Evolutionary conservation across 371 early-diverging fungal genomes (phyloP), one percentile per base, ranked within the genome.

Genomic region (Lichtheimia corymbifera): DNA sequence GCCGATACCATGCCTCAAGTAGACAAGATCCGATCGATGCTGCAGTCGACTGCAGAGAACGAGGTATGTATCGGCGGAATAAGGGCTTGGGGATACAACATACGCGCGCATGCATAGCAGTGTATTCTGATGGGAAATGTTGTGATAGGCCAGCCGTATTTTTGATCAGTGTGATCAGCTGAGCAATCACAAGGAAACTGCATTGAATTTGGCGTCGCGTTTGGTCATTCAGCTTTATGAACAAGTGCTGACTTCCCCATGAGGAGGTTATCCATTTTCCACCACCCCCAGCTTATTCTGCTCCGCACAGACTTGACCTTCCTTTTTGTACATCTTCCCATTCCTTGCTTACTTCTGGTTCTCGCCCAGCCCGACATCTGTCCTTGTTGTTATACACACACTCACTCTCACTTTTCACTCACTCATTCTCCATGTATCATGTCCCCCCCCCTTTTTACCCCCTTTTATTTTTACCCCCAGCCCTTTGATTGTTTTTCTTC

Each of bases 191-290:
- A 64, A 68, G 50, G 73, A 80, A 47, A 71, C 55, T 17, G 65
- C 68, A 5, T 42, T 61, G 14, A 41, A 64, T 13, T 58, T 80
- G n/a, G 70, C 80, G 17, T 63, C 59, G 56, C 71, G 75, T 25
- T 53, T 71, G 5, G 66, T 80, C 17, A 57, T 70, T 30, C 77
- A 80, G 28, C 66, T 80, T 20, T 74, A 69, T 57, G 80, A 80
- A 64, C 77, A 80, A 68, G 64, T 68, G 35, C 74, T 76, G 5
- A 63, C 68, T 15, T 72, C 78, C 51, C 75, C 77, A 44, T 77
- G 67, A 74, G 45, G 20, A 57, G 55, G 44, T 54, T 35, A 2
- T 0, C 9, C 11, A 2, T 35, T 11, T 35, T 9, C 35, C 35
- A 2, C 35, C 35, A 35, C 35, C 22, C 22, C 22, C 22, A 22